Conservation (phyloP, 345 rosid species). For the Dipteronia sinensis region DNA sequence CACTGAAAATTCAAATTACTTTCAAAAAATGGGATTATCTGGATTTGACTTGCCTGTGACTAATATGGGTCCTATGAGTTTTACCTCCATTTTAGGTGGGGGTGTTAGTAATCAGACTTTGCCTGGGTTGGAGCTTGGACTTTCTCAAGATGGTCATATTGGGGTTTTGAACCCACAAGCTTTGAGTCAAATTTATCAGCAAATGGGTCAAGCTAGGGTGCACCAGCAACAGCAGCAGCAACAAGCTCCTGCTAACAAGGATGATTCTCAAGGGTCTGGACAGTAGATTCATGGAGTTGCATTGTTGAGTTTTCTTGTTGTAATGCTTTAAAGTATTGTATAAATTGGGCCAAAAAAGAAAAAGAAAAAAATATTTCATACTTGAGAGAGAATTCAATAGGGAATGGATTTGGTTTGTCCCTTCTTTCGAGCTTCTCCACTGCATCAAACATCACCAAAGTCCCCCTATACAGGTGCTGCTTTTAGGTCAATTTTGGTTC, state of each 20-base stretch:
- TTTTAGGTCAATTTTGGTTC: constrained; percentile 12
- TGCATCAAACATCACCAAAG: constrained; percentile 27
- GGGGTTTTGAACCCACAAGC: constrained; percentile 81
- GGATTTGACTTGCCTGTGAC: constrained; percentile 74
- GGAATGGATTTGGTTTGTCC: constrained; percentile 48
- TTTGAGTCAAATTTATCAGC: constrained; percentile 85
- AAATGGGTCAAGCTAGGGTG: constrained; percentile 72
- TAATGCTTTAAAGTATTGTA: constrained; percentile 49
- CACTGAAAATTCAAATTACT: constrained; percentile 51
- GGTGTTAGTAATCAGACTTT: constrained; percentile 48
- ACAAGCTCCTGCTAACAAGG: constrained; percentile 54
- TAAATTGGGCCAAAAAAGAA: constrained; percentile 39
- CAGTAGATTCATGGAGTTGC: constrained; percentile 44
- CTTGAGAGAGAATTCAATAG: constrained; percentile 42
- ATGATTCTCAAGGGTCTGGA: constrained; percentile 91
- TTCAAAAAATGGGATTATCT: constrained; percentile 69
- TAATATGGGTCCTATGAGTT: constrained; percentile 72
- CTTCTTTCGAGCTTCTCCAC: constrained; percentile 37
- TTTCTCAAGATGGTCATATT: constrained; percentile 91
- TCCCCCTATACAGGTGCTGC: constrained; percentile 49
- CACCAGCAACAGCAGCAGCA: constrained; percentile 53
- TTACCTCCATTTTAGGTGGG: constrained; percentile 69
- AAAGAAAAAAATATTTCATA: constrained; percentile 20
- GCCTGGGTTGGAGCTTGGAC: constrained; percentile 93
- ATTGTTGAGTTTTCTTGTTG: constrained; percentile 40